Percentiles rank a stretch among this genome's conserved stretches.
Evolutionary conservation across 345 rosid species (phyloP).

Genomic region (Boechera divaricarpa): DNA sequence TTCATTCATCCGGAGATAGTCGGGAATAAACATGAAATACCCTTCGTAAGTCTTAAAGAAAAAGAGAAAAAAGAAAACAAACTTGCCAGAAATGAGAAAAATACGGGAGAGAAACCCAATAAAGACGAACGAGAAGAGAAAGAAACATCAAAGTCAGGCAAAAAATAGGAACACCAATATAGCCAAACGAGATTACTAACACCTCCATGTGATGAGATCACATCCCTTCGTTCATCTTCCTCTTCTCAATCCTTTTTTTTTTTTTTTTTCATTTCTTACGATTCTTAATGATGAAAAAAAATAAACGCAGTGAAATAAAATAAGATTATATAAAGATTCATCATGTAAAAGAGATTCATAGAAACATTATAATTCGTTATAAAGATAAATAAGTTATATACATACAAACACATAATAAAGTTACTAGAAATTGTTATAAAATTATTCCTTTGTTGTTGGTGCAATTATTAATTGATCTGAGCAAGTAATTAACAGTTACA

Average conservation of each 20-base stretch:
- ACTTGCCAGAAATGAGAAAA: neutral
- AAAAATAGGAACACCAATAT: conserved; percentile 32
- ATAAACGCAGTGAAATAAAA: neutral
- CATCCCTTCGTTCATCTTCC: neutral
- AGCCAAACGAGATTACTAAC: conserved; percentile 33
- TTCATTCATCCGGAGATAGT: neutral
- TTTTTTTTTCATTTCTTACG: neutral
- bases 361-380: neutral
- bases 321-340: neutral
- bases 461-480: conserved; percentile 31
- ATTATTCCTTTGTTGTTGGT: conserved; percentile 17
- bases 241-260: neutral
- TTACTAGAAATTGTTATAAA: too few relatives aligned
- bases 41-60: neutral
- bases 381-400: neutral
- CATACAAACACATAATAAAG: neutral
- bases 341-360: neutral
- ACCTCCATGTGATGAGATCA: conserved; percentile 25
- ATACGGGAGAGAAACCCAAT: neutral
- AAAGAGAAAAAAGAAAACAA: neutral
- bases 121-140: conserved; percentile 20
- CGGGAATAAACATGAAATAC: neutral
- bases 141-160: conserved; percentile 35
- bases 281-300: neutral
- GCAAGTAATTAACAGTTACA: conserved; percentile 44